Conservation (phyloP, 176 grass and related monocot species). For the Triticum dicoccoides region DNA sequence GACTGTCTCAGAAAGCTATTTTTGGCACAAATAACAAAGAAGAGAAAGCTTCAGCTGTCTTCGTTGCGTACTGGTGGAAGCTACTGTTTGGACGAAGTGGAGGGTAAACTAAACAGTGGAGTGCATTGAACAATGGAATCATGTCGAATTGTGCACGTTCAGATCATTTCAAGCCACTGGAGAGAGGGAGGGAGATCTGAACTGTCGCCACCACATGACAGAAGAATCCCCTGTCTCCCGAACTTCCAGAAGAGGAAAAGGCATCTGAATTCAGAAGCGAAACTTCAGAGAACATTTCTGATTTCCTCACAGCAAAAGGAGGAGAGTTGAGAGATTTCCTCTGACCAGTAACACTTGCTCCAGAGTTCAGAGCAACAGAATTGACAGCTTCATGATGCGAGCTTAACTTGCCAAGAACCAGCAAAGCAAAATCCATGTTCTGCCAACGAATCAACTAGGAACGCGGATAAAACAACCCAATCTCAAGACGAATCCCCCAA, state of each 20-base stretch:
- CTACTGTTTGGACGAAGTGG: not conserved
- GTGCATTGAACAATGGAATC: not conserved
- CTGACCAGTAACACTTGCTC: not conserved
- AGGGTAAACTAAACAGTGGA: not conserved
- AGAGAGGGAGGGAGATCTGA: not conserved
- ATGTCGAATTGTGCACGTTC: not conserved
- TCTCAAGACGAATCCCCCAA: not conserved
- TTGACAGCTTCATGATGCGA: no score
- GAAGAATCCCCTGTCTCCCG: not conserved
- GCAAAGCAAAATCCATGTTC: no score
- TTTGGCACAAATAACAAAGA: not conserved
- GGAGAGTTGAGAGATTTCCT: not conserved
- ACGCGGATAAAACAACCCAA: not conserved
- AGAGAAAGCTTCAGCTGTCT: not conserved
- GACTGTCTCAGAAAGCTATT: not conserved
- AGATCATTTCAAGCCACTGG: not conserved
- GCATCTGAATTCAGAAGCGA: not conserved
- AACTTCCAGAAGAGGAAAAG: conserved; percentile 15
- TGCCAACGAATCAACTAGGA: not conserved
- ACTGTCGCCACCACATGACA: conserved; percentile 5
- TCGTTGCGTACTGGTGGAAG: not conserved
- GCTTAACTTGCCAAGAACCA: no score
- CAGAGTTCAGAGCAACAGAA: not conserved
- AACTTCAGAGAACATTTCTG: not conserved
- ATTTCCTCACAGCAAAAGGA: not conserved